Base-by-base conservation (phyloP, 2,329 filamentous ascomycete species). In the Colletotrichum falcatum region DNA sequence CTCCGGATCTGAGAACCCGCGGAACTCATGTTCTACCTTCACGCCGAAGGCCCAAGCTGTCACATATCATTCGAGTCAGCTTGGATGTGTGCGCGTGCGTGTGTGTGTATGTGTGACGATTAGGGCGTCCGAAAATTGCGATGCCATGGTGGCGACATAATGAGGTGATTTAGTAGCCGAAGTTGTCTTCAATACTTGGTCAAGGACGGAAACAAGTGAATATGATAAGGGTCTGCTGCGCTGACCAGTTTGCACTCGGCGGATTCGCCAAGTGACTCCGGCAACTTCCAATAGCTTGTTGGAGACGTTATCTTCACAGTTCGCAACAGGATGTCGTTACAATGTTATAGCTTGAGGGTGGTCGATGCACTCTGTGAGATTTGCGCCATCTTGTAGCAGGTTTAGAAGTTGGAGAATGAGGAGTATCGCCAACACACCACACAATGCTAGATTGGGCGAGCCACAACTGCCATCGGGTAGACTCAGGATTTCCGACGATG, bases 401-500 rank as follows among this genome's bases (percentile, higher is more conserved):
- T 26, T 56, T 33, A n/a, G 35, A 39, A 33, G 28, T 54, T 35
- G 35, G 33, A 58, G 39, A 59, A 59, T 61, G 59, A 58, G 66
- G 39, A 71, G 67, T 54, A 65, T 61, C 61, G 60, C 61, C 65
- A 61, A 48, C 65, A 61, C 49, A 65, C 66, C 71, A 51, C 61
- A 69, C 58, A 20, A 70, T 44, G 46, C 46, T 55, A 66, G 18
- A 69, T 33, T 33, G 46, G 53, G 37, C 54, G 35, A 58, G 54
- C 44, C 55, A 58, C 51, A 48, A 42, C 37, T 62, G 59, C 18
- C 48, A 44, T 37, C 30, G 39, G 42, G 39, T 51, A 42, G 26
- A 26, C 53, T 54, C 46, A 64, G 66, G 62, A 39, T 60, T 53
- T 51, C 66, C 62, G 70, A 70, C 54, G 49, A 68, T 61, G 53